These are phyloP conservation scores for Colletotrichum limetticola DNA, from an alignment of 2,329 filamentous ascomycete species.

Conservation along the genomic window DNA sequence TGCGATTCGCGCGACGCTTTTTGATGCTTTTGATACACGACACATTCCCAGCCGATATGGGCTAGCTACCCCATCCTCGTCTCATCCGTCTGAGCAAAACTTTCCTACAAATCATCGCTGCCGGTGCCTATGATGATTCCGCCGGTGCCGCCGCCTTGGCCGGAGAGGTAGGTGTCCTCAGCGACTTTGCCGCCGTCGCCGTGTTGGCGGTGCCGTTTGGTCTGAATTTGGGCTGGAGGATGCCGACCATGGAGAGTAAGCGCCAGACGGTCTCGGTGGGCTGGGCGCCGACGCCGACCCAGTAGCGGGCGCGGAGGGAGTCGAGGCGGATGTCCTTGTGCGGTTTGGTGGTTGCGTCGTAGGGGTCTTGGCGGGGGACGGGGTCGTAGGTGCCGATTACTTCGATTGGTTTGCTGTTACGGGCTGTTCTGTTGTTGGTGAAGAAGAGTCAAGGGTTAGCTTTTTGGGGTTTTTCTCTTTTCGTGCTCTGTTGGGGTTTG, in stretches of 20 bases:
- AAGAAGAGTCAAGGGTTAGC: background rate
- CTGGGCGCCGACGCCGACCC: constrained; percentile 96
- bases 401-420: constrained; percentile 90
- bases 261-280: constrained; percentile 91
- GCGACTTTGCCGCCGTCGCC: constrained; percentile 30
- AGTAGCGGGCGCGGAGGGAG: constrained; percentile 84
- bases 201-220: constrained; percentile 31
- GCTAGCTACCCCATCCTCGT: background rate
- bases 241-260: constrained; percentile 79
- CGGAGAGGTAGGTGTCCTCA: background rate
- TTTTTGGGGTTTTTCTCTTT: no score
- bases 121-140: background rate
- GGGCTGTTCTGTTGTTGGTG: constrained; percentile 72
- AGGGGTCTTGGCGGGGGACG: constrained; percentile 69
- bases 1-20: background rate
- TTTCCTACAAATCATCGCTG: background rate
- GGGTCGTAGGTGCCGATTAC: constrained; percentile 86
- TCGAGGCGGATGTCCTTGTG: constrained; percentile 96
- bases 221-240: constrained; percentile 50
- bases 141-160: background rate
- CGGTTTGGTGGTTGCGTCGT: constrained; percentile 71
- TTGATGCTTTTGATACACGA: background rate
- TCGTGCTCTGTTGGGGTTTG: background rate
- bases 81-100: background rate
- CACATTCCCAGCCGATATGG: background rate